Percentiles rank a stretch among this genome's conserved stretches.
These are phyloP conservation scores for Phyllostachys edulis DNA, from an alignment of 176 grass and related monocot genomes.

Conservation along the genomic window DNA sequence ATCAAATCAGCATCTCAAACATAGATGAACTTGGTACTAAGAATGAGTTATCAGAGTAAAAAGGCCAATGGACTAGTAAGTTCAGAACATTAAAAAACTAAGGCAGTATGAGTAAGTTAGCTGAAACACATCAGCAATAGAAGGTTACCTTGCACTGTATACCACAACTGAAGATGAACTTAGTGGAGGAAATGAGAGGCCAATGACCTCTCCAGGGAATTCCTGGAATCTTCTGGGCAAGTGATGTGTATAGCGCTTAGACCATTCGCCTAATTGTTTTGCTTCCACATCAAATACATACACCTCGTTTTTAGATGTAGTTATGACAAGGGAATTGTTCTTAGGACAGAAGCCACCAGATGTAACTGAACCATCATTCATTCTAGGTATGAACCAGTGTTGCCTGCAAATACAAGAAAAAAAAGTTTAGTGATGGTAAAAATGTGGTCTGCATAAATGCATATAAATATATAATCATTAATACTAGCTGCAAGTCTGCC, in stretches of 20 bases:
- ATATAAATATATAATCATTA: neutral
- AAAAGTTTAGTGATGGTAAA: neutral
- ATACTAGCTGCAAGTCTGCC: neutral
- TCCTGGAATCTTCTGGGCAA: slow-evolving; percentile 92
- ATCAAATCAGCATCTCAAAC: neutral
- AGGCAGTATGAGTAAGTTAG: neutral
- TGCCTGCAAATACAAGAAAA: slow-evolving; percentile 53
- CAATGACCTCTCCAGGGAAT: slow-evolving; percentile 94
- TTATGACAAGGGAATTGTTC: slow-evolving; percentile 77
- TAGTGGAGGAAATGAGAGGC: slow-evolving; percentile 69
- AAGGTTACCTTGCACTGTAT: slow-evolving; percentile 78
- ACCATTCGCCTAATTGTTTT: slow-evolving; percentile 92
- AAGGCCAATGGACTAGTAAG: neutral
- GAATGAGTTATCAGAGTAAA: neutral
- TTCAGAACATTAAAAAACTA: neutral
- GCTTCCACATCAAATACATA: slow-evolving; percentile 96
- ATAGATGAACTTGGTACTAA: neutral
- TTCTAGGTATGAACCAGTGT: slow-evolving; percentile 88
- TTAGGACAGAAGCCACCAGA: slow-evolving; percentile 89
- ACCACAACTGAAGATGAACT: slow-evolving; percentile 69
- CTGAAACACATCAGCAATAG: slow-evolving; percentile 1
- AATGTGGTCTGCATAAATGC: neutral
- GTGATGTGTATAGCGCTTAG: slow-evolving; percentile 55
- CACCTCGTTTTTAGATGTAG: slow-evolving; percentile 89
- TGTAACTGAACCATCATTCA: slow-evolving; percentile 87